Base-by-base conservation (phyloP, 345 rosid genomes). In the Sisymbrium altissimum region DNA sequence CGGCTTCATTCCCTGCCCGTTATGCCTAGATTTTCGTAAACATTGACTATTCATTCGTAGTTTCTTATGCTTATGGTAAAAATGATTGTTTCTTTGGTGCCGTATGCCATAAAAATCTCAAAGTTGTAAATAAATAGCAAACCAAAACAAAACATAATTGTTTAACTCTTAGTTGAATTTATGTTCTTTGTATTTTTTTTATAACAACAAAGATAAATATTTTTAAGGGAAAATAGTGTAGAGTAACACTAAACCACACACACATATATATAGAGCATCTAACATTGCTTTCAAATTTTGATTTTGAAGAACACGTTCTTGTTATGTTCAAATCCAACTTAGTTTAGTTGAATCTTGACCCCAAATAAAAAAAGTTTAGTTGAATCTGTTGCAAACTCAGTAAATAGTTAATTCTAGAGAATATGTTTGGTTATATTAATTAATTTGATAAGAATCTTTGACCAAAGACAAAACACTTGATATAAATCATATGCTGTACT, bases 11-110 rank as follows among this genome's bases (percentile, higher is more conserved):
- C 63, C 45, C 45, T 72, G 39, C 27, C 38, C 35, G 19, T 73
- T 56, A n/a, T 55, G 71, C 64, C 64, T 73, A 19, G 78, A 36
- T 74, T 46, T 36, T 27, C 72, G 72, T 74, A 59, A 74, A 66
- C 77, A 46, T 74, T 66, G 72, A 74, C 78, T 48, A 73, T 55
- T 53, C 57, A 1, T 66, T 55, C 54, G 9, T 19, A 21, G 13
- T 58, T 45, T 13, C 17, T 9, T 52, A 62, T 40, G 40, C n/a
- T 72, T 53, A 21, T 33, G 39, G 38, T 64, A 64, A 55, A n/a
- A 21, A 56, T 63, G 33, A 43, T 44, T 33, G 19, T 27, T n/a
- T 30, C 27, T 40, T 33, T 35, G 58, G 55, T 50, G 23, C n/a
- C n/a, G 3, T 50, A 19, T 40, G 44, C 39, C 63, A 35, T 23